phyloP scores from a whole-genome alignment of 2,329 filamentous ascomycete species.

The Aspergillus niger region DNA sequence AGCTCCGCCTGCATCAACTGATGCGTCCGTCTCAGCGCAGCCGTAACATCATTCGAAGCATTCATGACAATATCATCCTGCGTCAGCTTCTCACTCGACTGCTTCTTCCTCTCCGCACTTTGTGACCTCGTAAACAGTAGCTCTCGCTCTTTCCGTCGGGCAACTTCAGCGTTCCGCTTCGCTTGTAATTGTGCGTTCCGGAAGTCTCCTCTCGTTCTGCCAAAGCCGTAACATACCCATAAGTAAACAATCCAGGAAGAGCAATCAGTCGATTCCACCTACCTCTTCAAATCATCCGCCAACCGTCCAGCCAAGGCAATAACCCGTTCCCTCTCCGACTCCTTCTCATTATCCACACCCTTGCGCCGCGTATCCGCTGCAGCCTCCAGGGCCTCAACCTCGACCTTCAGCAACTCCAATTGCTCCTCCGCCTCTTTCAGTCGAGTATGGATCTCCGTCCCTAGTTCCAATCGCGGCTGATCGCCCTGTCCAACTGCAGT shows the following conservation, averaged over 20 bases:
- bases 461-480: conserved; percentile 70
- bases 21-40: conserved; percentile 80
- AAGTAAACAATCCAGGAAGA: conserved; percentile 8
- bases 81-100: conserved; percentile 55
- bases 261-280: conserved; percentile 24
- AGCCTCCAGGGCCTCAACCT: conserved; percentile 68
- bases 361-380: conserved; percentile 41
- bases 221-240: neutral
- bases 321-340: conserved; percentile 66
- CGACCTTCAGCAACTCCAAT: conserved; percentile 75
- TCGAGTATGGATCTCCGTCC: conserved; percentile 75
- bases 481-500: conserved; percentile 66
- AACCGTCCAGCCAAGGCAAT: conserved; percentile 68
- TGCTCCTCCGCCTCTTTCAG: conserved; percentile 81
- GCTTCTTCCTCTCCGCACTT: conserved; percentile 30
- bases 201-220: conserved; percentile 66
- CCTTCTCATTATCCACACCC: conserved; percentile 52
- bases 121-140: conserved; percentile 65
- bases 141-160: conserved; percentile 75
- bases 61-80: conserved; percentile 73
- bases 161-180: conserved; percentile 71
- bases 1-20: conserved; percentile 83
- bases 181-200: conserved; percentile 79
- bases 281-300: conserved; percentile 71
- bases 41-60: conserved; percentile 80